A percentile compares a stretch with the other conserved stretches of the same genome.
phyloP scores from a whole-genome alignment of 1,284 basidiomycete genomes.

The Serendipita sp. region DNA sequence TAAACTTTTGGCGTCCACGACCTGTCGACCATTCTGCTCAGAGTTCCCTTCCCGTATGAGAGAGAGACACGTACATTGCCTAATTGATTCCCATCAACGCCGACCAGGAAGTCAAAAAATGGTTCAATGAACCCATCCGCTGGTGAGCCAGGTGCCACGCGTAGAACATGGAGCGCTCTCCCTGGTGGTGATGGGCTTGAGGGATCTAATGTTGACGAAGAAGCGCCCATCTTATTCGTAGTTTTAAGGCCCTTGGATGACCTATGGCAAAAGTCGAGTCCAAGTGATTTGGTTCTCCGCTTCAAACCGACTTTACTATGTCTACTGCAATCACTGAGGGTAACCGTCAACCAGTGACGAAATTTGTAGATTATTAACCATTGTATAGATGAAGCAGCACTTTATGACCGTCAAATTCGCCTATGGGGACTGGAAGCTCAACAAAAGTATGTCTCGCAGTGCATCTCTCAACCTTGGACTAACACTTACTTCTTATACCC shows the following conservation, averaged over 20 bases:
- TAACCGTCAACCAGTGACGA: not conserved
- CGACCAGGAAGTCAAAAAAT: conserved; percentile 94
- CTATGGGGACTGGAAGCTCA: conserved; percentile 97
- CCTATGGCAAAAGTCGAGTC: not conserved
- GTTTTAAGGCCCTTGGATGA: not conserved
- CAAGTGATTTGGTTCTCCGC: not conserved
- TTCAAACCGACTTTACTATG: not conserved
- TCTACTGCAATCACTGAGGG: conserved; percentile 10
- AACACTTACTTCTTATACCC: not conserved
- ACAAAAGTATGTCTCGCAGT: conserved; percentile 48
- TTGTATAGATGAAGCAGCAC: conserved; percentile 56
- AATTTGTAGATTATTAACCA: not conserved
- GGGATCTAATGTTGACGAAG: conserved; percentile 35
- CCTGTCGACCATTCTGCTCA: not conserved
- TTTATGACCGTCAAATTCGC: conserved; percentile 95
- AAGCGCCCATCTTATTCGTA: conserved; percentile 45
- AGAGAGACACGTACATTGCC: conserved; percentile 3
- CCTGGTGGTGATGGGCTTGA: conserved; percentile 37
- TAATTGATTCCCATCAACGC: conserved; percentile 41
- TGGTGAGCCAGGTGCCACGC: conserved; percentile 77
- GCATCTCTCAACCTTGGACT: not conserved
- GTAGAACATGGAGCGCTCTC: conserved; percentile 68
- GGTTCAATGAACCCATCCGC: conserved; percentile 82
- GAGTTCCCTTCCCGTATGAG: not conserved
- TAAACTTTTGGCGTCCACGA: conserved; percentile 6